Percentiles rank a stretch among this genome's conserved stretches.
phyloP scores from a whole-genome alignment of 2,329 filamentous ascomycete genomes.

The Zalaria obscura region DNA sequence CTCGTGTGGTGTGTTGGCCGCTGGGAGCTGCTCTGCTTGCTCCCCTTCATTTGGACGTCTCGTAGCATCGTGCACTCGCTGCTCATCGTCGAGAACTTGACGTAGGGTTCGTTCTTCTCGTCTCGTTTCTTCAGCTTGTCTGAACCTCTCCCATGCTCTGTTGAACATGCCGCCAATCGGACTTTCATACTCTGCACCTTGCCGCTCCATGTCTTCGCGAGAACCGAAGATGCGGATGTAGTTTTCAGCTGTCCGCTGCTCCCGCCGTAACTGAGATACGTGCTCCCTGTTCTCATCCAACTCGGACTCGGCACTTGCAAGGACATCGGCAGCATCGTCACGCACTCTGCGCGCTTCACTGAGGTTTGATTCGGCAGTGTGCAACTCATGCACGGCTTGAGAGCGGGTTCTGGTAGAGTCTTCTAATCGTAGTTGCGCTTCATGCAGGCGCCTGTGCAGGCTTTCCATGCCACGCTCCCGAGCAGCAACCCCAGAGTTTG shows the following conservation, averaged over 20 bases:
- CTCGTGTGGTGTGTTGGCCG: slow-evolving; percentile 3
- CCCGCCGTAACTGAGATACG: slow-evolving; percentile 18
- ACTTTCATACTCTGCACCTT: slow-evolving; percentile 32
- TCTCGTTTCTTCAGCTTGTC: slow-evolving; percentile 24
- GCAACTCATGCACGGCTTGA: slow-evolving; percentile 15
- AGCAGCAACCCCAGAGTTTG: neutral
- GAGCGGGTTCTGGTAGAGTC: slow-evolving; percentile 17
- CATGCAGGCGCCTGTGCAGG: slow-evolving; percentile 16
- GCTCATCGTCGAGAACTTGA: slow-evolving; percentile 17
- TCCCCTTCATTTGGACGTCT: neutral
- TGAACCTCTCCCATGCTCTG: slow-evolving; percentile 28
- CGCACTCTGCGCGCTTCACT: slow-evolving; percentile 4
- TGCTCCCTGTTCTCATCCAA: slow-evolving; percentile 15
- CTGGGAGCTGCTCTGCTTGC: slow-evolving; percentile 7
- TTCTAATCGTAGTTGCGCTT: slow-evolving; percentile 16
- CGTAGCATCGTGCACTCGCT: slow-evolving; percentile 3
- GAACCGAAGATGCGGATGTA: slow-evolving; percentile 30
- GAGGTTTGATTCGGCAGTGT: slow-evolving; percentile 2
- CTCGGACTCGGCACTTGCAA: slow-evolving; percentile 19
- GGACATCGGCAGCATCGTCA: slow-evolving; percentile 4
- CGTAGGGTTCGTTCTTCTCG: slow-evolving; percentile 18
- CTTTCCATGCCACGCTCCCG: slow-evolving; percentile 5
- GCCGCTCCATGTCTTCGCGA: slow-evolving; percentile 29
- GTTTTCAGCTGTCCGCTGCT: slow-evolving; percentile 21
- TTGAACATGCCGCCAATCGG: slow-evolving; percentile 34